These are phyloP conservation scores for Vitis amurensis DNA, from an alignment of 164 flowering plant species.

Conservation along the genomic window DNA sequence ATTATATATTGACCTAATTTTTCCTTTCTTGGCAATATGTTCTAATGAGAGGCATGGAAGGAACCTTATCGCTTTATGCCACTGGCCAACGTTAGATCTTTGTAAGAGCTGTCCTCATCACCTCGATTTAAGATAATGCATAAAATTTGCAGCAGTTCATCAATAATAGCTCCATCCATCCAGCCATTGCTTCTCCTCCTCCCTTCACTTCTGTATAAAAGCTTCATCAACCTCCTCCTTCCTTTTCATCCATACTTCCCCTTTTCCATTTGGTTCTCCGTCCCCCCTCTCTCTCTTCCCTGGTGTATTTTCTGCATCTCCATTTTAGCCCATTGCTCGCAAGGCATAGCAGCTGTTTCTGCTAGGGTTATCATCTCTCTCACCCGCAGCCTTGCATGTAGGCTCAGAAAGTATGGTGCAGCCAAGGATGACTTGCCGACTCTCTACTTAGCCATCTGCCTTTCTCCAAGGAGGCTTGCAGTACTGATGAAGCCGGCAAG, in stretches of 20 bases:
- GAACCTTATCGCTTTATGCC: slow-evolving; percentile 30
- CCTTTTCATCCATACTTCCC: neutral
- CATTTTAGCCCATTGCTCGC: too few species aligned
- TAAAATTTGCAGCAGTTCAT: slow-evolving; percentile 8
- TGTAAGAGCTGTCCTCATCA: slow-evolving; percentile 28
- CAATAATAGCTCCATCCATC: neutral
- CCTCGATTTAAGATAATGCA: slow-evolving; percentile 27
- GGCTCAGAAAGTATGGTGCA: slow-evolving; percentile 36
- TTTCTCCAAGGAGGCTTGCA: neutral
- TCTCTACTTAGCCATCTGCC: neutral
- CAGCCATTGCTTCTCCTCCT: neutral
- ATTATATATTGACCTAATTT: neutral
- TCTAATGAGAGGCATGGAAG: slow-evolving; percentile 7
- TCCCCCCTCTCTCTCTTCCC: neutral
- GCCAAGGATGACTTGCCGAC: slow-evolving; percentile 72
- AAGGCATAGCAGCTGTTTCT: neutral
- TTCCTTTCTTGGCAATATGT: neutral
- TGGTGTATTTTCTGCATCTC: neutral
- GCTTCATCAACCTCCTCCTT: slow-evolving; percentile 2
- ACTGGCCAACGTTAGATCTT: slow-evolving; percentile 30
- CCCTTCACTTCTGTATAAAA: slow-evolving; percentile 17
- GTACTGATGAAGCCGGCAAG: slow-evolving; percentile 35
- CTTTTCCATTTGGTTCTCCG: neutral
- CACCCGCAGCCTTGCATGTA: slow-evolving; percentile 37
- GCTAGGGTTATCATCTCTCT: neutral